Conservation (phyloP, 1,284 basidiomycete genomes). For the Testicularia cyperi region DNA sequence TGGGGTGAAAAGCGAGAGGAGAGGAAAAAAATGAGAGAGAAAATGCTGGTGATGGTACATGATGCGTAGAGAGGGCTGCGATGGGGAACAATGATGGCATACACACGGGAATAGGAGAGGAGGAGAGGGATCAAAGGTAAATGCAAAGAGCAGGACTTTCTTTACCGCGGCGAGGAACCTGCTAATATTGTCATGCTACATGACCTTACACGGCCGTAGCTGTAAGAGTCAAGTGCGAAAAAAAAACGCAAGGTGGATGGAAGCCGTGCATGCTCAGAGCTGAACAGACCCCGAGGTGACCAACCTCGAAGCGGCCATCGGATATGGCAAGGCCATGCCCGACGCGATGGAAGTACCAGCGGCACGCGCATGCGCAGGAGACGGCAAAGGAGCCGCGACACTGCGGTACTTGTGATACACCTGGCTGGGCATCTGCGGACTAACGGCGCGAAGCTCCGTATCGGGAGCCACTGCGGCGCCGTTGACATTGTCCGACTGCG, state of each 20-base stretch:
- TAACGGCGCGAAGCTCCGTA: constrained; percentile 33
- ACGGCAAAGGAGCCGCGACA: too few relatives aligned
- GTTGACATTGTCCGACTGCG: constrained; percentile 36
- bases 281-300: constrained; percentile 12
- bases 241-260: background rate
- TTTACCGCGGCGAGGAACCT: too few relatives aligned
- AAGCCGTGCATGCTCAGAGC: constrained; percentile 2
- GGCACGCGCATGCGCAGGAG: too few relatives aligned
- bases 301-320: constrained; percentile 9
- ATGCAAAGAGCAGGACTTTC: too few relatives aligned
- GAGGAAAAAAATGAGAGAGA: background rate
- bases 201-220: too few relatives aligned
- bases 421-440: constrained; percentile 19
- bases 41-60: constrained; percentile 21
- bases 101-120: background rate
- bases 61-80: constrained; percentile 17
- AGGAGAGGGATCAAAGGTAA: too few relatives aligned
- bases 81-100: constrained; percentile 1
- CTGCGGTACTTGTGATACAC: constrained; percentile 28
- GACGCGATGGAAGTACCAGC: too few relatives aligned
- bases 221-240: background rate
- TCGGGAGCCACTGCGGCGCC: constrained; percentile 22
- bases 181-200: too few relatives aligned
- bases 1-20: background rate
- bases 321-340: constrained; percentile 21